Evolutionary conservation across 129 eudicot species (phyloP), one percentile per base, ranked within the genome.

Genomic region (Silybum marianum): DNA sequence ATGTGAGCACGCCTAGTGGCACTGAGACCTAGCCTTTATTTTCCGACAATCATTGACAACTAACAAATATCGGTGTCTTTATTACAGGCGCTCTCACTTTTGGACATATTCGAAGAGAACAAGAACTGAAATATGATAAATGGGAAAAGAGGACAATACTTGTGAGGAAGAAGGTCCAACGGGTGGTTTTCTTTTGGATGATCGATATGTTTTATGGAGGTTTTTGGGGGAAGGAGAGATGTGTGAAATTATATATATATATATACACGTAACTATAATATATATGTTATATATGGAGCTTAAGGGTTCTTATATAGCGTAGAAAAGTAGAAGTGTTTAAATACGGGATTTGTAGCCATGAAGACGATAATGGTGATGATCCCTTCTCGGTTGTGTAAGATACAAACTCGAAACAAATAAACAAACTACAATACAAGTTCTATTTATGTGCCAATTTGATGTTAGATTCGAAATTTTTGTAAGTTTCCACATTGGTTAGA

Each of bases 71-170:
- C 22, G 6, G 69, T 66, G 18, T 74, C 3, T 39, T 73, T 11
- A 13, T 68, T 73, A 78, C 87, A 91, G 97, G 97, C 89, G 2
- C 85, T 92, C 65, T 92, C 97, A 7, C 95, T 92, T 18, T 80
- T 92, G 83, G 97, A 92, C 80, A 90, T 92, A 71, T 92, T 92
- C 69, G 95, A 80, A 60, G 95, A 88, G 72, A 86, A 74, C 82
- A 84, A 88, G 78, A 60, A 72, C 51, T 60, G 78, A 75, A 25
- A 40, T 51, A 54, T 9, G 63, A 54, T 54, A 6, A 54, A 22
- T 22, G 63, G 71, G 12, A 24, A 40, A 51, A 70, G 25, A 18
- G 25, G 18, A 22, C 63, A 48, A 82, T 18, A 19, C 44, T 69
- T 75, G 5, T 44, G 75, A 74, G 76, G 32, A 60, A 23, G 67